Evolutionary conservation across 1,284 basidiomycete species (phyloP).

Genomic region (Cryptococcus jaspeensis): DNA sequence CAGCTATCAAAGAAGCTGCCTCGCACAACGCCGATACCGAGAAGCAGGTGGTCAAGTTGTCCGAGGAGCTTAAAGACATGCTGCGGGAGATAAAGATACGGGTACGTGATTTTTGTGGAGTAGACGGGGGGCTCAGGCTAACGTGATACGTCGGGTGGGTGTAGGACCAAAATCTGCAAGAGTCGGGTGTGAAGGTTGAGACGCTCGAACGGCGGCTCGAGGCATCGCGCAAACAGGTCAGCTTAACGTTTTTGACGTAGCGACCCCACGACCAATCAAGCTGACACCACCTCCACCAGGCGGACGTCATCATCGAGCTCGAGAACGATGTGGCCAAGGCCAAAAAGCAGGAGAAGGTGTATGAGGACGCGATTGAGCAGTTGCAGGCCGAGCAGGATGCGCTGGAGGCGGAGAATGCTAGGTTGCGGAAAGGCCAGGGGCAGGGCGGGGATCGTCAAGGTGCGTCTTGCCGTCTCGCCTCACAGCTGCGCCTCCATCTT

Average conservation of each 20-base stretch:
- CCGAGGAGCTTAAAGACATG: slow-evolving; percentile 85
- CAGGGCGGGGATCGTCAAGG: slow-evolving; percentile 64
- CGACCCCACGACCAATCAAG: background rate
- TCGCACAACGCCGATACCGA: slow-evolving; percentile 90
- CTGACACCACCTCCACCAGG: slow-evolving; percentile 43
- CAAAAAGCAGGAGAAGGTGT: slow-evolving; percentile 80
- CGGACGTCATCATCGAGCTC: slow-evolving; percentile 76
- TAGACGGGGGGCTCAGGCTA: too few relatives aligned
- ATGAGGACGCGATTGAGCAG: slow-evolving; percentile 90
- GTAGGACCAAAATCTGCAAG: slow-evolving; percentile 89
- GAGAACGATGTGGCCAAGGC: slow-evolving; percentile 76
- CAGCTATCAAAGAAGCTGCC: slow-evolving; percentile 77
- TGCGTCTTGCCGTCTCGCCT: slow-evolving; percentile 41
- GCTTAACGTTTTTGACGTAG: background rate
- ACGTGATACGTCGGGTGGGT: background rate
- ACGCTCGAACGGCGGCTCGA: slow-evolving; percentile 91
- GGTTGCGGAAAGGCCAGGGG: slow-evolving; percentile 66
- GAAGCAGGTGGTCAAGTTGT: slow-evolving; percentile 75
- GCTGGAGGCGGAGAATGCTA: slow-evolving; percentile 81
- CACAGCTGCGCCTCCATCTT: background rate
- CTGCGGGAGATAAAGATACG: slow-evolving; percentile 72
- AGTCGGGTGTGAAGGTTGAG: slow-evolving; percentile 86
- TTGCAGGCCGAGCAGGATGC: slow-evolving; percentile 83
- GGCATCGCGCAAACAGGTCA: slow-evolving; percentile 72
- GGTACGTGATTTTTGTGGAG: slow-evolving; percentile 28